Percentiles rank a stretch among this genome's conserved stretches.
Conservation (phyloP, 768 basidiomycete genomes). For the Lentinula detonsa region DNA sequence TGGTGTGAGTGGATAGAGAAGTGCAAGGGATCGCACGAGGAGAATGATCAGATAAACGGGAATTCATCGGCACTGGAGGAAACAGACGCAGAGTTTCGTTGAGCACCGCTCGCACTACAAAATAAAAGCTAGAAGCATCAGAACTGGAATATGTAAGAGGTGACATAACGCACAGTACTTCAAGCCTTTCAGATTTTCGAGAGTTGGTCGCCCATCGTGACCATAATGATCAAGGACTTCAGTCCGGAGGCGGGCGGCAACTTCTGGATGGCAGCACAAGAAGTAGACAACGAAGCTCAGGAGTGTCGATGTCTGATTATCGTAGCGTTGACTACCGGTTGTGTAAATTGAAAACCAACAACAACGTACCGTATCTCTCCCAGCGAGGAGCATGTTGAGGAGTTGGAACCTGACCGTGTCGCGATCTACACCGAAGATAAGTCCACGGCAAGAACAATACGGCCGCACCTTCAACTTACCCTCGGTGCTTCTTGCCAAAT, state of each 20-base stretch:
- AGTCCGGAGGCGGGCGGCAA: conserved; percentile 26
- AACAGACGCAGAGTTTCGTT: conserved; percentile 20
- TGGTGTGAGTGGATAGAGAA: background rate
- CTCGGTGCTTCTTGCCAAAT: background rate
- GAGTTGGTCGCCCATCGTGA: conserved; percentile 24
- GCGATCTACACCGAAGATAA: conserved; percentile 25
- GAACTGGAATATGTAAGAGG: background rate
- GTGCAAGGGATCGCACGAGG: background rate
- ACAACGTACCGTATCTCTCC: conserved; percentile 44
- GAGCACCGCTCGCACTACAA: conserved; percentile 42
- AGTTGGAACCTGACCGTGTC: conserved; percentile 45
- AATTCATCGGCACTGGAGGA: conserved; percentile 3
- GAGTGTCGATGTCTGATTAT: conserved; percentile 18
- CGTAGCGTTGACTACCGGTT: conserved; percentile 25
- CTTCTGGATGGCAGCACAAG: conserved; percentile 35
- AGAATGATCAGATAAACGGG: background rate
- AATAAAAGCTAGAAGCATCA: background rate
- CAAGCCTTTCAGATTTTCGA: conserved; percentile 33
- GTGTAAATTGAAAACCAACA: background rate
- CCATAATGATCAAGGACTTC: conserved; percentile 36
- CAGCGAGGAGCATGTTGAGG: conserved; percentile 49
- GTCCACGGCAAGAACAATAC: background rate
- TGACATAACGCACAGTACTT: conserved; percentile 34
- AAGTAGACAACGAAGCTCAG: conserved; percentile 44
- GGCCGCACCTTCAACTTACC: background rate